phyloP scores from a whole-genome alignment of 345 rosid species.

The Populus simonii region DNA sequence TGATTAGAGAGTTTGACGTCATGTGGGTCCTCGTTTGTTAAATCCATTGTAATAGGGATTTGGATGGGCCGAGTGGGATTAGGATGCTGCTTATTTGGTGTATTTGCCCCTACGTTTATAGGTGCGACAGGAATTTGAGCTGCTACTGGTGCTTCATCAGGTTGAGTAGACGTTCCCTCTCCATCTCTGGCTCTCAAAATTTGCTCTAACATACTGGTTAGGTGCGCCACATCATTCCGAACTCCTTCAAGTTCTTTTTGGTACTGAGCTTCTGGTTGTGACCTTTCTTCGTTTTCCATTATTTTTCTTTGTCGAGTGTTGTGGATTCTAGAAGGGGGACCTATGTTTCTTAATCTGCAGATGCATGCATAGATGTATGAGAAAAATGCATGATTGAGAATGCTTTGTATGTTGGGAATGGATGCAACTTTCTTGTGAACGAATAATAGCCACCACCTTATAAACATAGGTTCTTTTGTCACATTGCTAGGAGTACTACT shows the following conservation, averaged over 20 bases:
- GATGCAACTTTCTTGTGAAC: too few relatives aligned
- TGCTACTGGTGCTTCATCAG: too few relatives aligned
- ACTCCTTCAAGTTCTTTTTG: too few relatives aligned
- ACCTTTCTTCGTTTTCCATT: too few relatives aligned
- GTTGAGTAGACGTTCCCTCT: neutral
- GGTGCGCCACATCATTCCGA: rapidly evolving
- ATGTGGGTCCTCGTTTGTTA: neutral
- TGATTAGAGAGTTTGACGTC: rapidly evolving
- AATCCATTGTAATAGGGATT: neutral
- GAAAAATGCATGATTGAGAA: too few relatives aligned
- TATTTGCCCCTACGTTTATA: rapidly evolving
- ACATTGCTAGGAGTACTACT: neutral
- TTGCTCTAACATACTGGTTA: too few relatives aligned
- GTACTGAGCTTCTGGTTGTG: rapidly evolving
- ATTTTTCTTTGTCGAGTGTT: too few relatives aligned
- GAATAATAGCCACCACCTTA: too few relatives aligned
- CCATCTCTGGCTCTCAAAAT: rapidly evolving
- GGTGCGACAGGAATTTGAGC: neutral
- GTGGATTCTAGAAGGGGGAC: too few relatives aligned
- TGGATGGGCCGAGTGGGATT: neutral
- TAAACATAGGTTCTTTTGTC: too few relatives aligned
- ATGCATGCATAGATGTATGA: rapidly evolving
- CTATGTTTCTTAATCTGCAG: too few relatives aligned
- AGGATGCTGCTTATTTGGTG: neutral
- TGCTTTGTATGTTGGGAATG: too few relatives aligned